Conservation (phyloP, 164 flowering plant genomes). For the Malania oleifera region DNA sequence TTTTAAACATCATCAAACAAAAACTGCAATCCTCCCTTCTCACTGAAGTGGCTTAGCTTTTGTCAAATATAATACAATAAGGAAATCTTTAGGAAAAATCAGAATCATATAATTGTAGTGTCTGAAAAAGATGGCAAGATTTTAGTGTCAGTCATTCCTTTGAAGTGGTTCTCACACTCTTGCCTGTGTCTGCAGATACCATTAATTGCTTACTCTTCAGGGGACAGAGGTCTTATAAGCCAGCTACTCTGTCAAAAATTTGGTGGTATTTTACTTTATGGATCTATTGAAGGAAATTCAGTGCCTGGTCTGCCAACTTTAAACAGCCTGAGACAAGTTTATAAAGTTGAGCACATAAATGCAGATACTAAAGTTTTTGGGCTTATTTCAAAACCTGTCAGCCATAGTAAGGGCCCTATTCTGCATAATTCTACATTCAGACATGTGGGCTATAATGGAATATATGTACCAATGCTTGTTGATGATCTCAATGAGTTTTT, state of each 20-base stretch:
- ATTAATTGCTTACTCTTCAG: slow-evolving; percentile 37
- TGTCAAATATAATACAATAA: too few species aligned
- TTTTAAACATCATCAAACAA: too few species aligned
- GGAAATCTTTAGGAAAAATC: background rate
- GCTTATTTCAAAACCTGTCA: slow-evolving; percentile 50
- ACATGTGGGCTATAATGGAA: slow-evolving; percentile 38
- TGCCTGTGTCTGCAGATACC: slow-evolving; percentile 35
- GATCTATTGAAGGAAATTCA: slow-evolving; percentile 27
- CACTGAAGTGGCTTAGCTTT: too few species aligned
- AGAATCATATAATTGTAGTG: background rate
- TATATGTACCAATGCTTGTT: slow-evolving; percentile 46
- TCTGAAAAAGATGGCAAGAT: too few species aligned
- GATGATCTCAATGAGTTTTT: slow-evolving; percentile 43
- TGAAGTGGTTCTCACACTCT: background rate
- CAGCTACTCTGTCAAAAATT: slow-evolving; percentile 43
- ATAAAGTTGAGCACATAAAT: slow-evolving; percentile 28
- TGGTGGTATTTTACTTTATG: slow-evolving; percentile 45
- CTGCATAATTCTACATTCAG: slow-evolving; percentile 45
- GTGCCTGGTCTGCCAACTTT: slow-evolving; percentile 47
- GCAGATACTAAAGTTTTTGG: slow-evolving; percentile 44
- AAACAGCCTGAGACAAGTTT: slow-evolving; percentile 32
- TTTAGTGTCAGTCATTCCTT: too few species aligned
- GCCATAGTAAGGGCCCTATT: slow-evolving; percentile 54
- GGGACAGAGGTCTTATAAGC: slow-evolving; percentile 53
- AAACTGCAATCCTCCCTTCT: too few species aligned